phyloP scores from a whole-genome alignment of 2,329 filamentous ascomycete species.

The Fusarium kyushuense region DNA sequence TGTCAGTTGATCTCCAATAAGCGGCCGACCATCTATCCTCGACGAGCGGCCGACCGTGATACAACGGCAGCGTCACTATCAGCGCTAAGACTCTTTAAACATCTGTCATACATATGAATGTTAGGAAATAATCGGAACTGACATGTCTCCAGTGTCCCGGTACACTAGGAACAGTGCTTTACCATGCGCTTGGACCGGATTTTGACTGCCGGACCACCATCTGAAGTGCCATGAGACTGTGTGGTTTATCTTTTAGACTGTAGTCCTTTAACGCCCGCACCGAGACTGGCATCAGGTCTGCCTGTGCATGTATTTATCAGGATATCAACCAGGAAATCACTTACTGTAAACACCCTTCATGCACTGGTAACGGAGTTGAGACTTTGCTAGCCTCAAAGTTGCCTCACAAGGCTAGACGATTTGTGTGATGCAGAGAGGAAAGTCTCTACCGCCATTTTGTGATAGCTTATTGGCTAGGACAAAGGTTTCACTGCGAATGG shows the following conservation, averaged over 20 bases:
- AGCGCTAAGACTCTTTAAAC: background rate
- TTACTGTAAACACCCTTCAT: background rate
- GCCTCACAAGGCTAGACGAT: background rate
- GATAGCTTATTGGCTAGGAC: constrained; percentile 14
- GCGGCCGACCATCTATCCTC: constrained; percentile 6
- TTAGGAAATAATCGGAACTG: constrained; percentile 5
- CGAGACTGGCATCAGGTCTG: background rate
- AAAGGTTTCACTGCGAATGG: constrained; percentile 14
- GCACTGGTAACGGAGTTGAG: background rate
- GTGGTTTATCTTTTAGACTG: background rate
- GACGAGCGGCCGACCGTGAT: constrained; percentile 3
- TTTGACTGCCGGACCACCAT: constrained; percentile 3
- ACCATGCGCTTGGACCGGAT: background rate
- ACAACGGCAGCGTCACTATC: background rate
- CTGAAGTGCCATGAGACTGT: background rate
- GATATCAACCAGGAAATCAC: background rate
- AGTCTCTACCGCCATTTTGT: constrained; percentile 27
- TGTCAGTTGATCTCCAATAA: constrained; percentile 2
- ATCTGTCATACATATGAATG: background rate
- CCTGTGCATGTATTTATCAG: background rate
- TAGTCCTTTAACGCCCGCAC: background rate
- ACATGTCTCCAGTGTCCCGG: background rate
- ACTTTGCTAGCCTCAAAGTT: background rate
- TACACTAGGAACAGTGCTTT: constrained; percentile 1
- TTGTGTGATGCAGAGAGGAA: background rate